Evolutionary conservation across 2,329 filamentous ascomycete species (phyloP).

Genomic region (Penicillium sp.): DNA sequence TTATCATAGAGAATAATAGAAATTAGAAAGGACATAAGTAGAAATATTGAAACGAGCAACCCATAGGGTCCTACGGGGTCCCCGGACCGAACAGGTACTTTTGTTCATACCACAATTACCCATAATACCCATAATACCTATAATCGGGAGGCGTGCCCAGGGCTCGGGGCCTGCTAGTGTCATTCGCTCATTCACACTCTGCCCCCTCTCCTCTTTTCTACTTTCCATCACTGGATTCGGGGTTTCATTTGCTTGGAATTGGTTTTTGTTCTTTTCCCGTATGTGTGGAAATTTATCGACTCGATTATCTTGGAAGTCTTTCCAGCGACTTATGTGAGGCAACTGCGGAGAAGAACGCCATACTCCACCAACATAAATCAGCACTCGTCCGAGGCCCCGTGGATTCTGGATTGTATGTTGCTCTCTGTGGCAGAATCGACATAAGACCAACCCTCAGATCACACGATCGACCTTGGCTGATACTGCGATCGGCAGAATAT

Average conservation of each 20-base stretch:
- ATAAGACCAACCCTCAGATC: not conserved
- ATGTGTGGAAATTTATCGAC: not conserved
- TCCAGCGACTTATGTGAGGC: not conserved
- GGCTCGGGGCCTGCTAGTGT: slow-evolving; percentile 12
- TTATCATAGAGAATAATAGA: not conserved
- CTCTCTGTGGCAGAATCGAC: not conserved
- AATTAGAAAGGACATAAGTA: not conserved
- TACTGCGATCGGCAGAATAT: slow-evolving; percentile 13
- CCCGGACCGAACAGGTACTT: slow-evolving; percentile 1
- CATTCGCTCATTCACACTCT: slow-evolving; percentile 14
- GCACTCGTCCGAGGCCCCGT: not conserved
- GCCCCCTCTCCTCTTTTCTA: slow-evolving; percentile 8
- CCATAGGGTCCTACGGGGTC: not conserved
- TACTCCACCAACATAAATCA: not conserved
- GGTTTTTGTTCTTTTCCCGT: not conserved
- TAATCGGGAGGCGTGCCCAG: slow-evolving; percentile 13
- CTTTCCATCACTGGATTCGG: not conserved
- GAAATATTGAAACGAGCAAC: not conserved
- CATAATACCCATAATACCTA: not conserved
- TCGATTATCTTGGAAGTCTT: not conserved
- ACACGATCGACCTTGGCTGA: slow-evolving; percentile 8
- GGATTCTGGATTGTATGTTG: not conserved
- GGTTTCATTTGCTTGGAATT: too few relatives aligned
- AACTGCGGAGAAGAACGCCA: not conserved
- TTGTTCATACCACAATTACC: slow-evolving; percentile 3